Percentiles rank a stretch among this genome's conserved stretches.
Evolutionary conservation across 257 asterid genomes (phyloP).

Genomic region (Capsicum rhomboideum): DNA sequence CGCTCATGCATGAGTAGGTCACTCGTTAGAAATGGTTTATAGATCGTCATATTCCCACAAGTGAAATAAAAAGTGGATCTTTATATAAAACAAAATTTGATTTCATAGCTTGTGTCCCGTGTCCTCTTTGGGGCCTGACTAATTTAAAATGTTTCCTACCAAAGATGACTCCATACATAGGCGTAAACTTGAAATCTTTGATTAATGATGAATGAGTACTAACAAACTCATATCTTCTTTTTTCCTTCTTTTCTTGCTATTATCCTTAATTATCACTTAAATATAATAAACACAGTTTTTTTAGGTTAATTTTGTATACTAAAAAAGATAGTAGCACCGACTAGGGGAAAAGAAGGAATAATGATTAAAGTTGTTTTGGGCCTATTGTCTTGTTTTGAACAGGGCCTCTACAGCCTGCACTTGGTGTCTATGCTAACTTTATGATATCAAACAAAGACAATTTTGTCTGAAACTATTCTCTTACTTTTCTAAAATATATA

Average conservation of each 20-base stretch:
- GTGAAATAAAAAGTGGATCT: no score
- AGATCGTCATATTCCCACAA: background rate
- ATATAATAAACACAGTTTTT: background rate
- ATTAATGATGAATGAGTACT: no score
- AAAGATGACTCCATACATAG: no score
- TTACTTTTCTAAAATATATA: no score
- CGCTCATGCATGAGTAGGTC: background rate
- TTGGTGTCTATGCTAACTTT: background rate
- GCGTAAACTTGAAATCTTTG: no score
- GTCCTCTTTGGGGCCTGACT: no score
- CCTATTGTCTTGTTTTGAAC: background rate
- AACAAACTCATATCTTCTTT: background rate
- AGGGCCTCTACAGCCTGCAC: background rate
- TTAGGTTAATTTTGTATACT: background rate
- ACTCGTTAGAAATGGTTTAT: background rate
- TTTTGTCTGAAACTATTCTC: background rate
- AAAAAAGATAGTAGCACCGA: background rate
- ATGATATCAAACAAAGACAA: background rate
- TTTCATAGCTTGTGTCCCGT: no score
- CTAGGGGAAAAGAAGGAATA: background rate
- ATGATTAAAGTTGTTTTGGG: slow-evolving; percentile 8
- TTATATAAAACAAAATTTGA: no score
- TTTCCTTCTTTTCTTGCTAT: background rate
- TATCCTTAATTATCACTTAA: background rate
- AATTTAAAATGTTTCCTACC: no score